A percentile compares a stretch with the other conserved stretches of the same genome.
These are phyloP conservation scores for Henningerozyma blattae DNA, from an alignment of 805 yeast genomes.

Conservation along the genomic window DNA sequence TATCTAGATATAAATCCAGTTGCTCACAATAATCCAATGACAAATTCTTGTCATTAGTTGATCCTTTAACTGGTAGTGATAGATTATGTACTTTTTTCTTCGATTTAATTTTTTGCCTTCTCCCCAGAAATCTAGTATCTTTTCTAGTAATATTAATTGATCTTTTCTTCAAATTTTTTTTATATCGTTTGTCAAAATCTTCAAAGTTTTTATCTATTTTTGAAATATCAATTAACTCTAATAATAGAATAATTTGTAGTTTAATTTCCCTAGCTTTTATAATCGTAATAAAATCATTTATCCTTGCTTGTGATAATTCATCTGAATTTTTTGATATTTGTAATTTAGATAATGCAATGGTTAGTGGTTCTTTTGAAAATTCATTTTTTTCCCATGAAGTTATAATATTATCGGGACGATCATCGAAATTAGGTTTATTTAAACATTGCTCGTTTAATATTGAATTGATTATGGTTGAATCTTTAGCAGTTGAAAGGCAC, in stretches of 20 bases:
- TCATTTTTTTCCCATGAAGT: too few species aligned
- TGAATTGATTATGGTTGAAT: too few species aligned
- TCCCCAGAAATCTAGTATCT: slow-evolving; percentile 8
- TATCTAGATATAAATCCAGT: slow-evolving; percentile 37
- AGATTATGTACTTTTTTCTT: slow-evolving; percentile 4
- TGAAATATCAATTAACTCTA: slow-evolving; percentile 32
- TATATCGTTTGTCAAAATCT: slow-evolving; percentile 20
- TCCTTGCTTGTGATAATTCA: too few species aligned
- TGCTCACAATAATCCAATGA: slow-evolving; percentile 18
- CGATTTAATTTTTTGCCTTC: slow-evolving; percentile 14
- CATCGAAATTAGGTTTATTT: too few species aligned
- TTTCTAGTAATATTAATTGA: slow-evolving; percentile 23
- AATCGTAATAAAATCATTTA: slow-evolving; percentile 25
- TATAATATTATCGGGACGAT: too few species aligned
- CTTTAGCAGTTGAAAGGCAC: slow-evolving; percentile 24
- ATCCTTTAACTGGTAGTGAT: too few species aligned
- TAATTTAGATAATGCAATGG: too few species aligned
- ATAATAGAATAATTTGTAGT: slow-evolving; percentile 35
- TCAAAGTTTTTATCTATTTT: slow-evolving; percentile 25
- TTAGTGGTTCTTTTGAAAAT: too few species aligned
- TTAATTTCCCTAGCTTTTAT: slow-evolving; percentile 46
- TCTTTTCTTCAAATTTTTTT: slow-evolving; percentile 14
- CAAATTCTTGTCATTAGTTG: neutral
- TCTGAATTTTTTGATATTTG: too few species aligned
- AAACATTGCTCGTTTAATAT: too few species aligned